phyloP scores from a whole-genome alignment of 148 eudicot species.

The Oxyria digyna region DNA sequence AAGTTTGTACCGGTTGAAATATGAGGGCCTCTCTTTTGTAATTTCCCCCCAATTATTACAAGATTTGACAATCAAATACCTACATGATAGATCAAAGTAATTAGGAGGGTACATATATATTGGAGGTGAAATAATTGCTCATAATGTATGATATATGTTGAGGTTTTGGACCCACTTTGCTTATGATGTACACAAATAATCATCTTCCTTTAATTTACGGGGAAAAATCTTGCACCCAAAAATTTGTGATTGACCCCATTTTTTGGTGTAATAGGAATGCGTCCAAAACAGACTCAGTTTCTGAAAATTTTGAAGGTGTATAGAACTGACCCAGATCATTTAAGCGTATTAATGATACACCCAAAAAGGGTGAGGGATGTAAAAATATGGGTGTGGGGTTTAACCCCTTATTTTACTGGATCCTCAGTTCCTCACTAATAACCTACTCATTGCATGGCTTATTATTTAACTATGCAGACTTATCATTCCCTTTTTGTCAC shows the following conservation, averaged over 20 bases:
- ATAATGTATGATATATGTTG: background rate
- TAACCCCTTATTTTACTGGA: too few relatives aligned
- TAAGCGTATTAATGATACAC: too few relatives aligned
- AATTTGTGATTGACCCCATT: too few relatives aligned
- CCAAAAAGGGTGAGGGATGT: too few relatives aligned
- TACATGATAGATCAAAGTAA: conserved; percentile 2
- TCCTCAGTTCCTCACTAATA: conserved; percentile 12
- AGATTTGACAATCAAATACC: conserved; percentile 4
- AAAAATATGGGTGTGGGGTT: too few relatives aligned
- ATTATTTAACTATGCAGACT: conserved; percentile 7
- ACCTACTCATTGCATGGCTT: conserved; percentile 12
- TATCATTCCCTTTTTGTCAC: conserved; percentile 4
- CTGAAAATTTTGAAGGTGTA: too few relatives aligned
- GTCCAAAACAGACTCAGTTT: too few relatives aligned
- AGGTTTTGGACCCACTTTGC: conserved; percentile 1
- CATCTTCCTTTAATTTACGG: background rate
- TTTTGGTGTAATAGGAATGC: too few relatives aligned
- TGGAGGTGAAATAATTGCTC: conserved; percentile 1
- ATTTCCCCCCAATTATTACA: background rate
- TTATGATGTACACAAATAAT: background rate
- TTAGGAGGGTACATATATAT: background rate
- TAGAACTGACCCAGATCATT: too few relatives aligned
- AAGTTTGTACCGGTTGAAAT: too few relatives aligned
- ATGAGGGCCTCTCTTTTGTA: conserved; percentile 2
- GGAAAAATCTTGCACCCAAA: too few relatives aligned